These are phyloP conservation scores for Calonectria ilicicola DNA, from an alignment of 2,329 filamentous ascomycete genomes.

Conservation along the genomic window DNA sequence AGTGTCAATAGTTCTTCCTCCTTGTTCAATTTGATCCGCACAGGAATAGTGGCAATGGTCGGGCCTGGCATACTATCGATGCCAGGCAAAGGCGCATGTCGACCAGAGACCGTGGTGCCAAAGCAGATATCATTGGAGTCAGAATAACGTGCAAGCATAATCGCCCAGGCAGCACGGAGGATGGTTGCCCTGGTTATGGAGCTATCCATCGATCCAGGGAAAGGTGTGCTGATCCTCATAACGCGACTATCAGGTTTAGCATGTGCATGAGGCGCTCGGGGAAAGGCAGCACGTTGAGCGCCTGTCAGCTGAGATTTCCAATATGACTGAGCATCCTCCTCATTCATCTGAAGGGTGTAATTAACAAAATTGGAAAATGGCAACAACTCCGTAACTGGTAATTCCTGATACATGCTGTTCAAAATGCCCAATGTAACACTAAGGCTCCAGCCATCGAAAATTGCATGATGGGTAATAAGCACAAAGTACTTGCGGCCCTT, in stretches of 20 bases:
- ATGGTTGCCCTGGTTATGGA: slow-evolving; percentile 26
- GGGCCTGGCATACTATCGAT: slow-evolving; percentile 31
- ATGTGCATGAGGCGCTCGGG: slow-evolving; percentile 60
- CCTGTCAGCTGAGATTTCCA: neutral
- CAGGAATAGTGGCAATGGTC: slow-evolving; percentile 49
- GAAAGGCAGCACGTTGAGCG: slow-evolving; percentile 50
- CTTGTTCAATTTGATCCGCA: slow-evolving; percentile 41
- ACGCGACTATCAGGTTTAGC: slow-evolving; percentile 59
- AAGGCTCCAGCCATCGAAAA: slow-evolving; percentile 10
- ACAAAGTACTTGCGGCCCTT: neutral
- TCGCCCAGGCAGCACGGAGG: slow-evolving; percentile 58
- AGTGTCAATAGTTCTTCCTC: slow-evolving; percentile 49
- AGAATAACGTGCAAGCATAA: slow-evolving; percentile 63
- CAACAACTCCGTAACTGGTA: neutral
- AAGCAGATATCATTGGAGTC: slow-evolving; percentile 54
- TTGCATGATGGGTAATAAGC: neutral
- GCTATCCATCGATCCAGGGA: neutral
- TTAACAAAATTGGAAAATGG: slow-evolving; percentile 4
- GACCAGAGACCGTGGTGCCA: slow-evolving; percentile 56
- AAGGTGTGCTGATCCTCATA: slow-evolving; percentile 5
- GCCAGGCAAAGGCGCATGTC: slow-evolving; percentile 38
- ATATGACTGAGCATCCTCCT: neutral
- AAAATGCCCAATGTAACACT: neutral
- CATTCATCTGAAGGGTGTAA: neutral
- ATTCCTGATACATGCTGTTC: neutral